Conservation (phyloP, 1,284 basidiomycete species). For the Xerocomus amazonicus region DNA sequence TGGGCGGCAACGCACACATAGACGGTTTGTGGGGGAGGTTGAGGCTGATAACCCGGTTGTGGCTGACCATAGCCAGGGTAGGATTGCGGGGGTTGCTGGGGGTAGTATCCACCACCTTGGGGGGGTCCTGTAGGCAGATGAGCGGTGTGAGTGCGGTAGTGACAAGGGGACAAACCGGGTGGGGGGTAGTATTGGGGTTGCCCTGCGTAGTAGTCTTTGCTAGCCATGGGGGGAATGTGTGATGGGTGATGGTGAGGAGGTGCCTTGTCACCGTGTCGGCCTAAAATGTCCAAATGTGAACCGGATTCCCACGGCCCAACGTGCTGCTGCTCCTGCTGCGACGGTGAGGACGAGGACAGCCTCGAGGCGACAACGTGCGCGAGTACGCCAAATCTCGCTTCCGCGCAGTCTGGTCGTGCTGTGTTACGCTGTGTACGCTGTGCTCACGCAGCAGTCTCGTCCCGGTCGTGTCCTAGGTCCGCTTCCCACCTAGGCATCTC, state of each 20-base stretch:
- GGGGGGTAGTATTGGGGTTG: conserved; percentile 68
- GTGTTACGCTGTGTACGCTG: conserved; percentile 13
- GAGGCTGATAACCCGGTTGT: conserved; percentile 52
- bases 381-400: not conserved
- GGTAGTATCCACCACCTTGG: conserved; percentile 68
- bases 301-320: conserved; percentile 20
- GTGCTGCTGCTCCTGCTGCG: not conserved
- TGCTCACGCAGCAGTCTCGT: not conserved
- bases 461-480: no score
- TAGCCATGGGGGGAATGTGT: conserved; percentile 51
- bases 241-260: not conserved
- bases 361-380: conserved; percentile 24
- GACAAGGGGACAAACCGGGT: conserved; percentile 43
- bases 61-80: conserved; percentile 46
- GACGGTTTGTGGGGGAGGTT: conserved; percentile 68
- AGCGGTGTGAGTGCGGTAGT: not conserved
- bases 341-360: conserved; percentile 11
- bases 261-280: conserved; percentile 12
- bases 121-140: conserved; percentile 43
- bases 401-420: conserved; percentile 8
- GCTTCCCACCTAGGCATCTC: no score
- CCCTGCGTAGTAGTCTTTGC: conserved; percentile 67
- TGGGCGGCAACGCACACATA: conserved; percentile 51
- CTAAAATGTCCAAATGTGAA: conserved; percentile 26
- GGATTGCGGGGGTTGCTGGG: conserved; percentile 69